phyloP scores from a whole-genome alignment of 495 filamentous ascomycete genomes.

The Penicillium canescens region DNA sequence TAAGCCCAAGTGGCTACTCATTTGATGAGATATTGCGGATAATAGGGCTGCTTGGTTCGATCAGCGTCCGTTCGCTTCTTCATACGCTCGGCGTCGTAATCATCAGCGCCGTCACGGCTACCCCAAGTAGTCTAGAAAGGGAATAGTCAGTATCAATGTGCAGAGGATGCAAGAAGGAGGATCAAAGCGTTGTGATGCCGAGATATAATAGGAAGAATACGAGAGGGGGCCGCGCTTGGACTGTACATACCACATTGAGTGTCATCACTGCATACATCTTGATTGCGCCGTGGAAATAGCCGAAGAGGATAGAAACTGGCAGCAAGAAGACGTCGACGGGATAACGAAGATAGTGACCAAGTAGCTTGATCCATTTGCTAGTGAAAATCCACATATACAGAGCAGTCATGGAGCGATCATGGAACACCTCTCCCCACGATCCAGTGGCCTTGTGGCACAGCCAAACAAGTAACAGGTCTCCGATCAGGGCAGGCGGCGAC shows the following conservation, averaged over 20 bases:
- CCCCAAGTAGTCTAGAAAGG: constrained; percentile 55
- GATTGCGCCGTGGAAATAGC: constrained; percentile 74
- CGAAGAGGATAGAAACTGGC: constrained; percentile 74
- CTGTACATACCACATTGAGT: constrained; percentile 62
- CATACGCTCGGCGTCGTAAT: constrained; percentile 58
- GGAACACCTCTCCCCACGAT: constrained; percentile 41
- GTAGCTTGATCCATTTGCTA: constrained; percentile 75
- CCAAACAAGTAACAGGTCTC: constrained; percentile 62
- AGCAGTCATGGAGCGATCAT: constrained; percentile 45
- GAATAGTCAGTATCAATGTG: constrained; percentile 5
- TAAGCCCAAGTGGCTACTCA: constrained; percentile 22
- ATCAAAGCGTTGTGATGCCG: constrained; percentile 31
- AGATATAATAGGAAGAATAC: constrained; percentile 17
- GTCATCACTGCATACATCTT: constrained; percentile 75
- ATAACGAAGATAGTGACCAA: constrained; percentile 71
- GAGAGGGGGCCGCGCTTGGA: constrained; percentile 13
- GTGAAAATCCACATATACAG: constrained; percentile 64
- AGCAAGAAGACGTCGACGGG: constrained; percentile 68
- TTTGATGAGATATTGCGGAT: constrained; percentile 32
- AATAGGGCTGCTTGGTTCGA: constrained; percentile 38
- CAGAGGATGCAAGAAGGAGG: constrained; percentile 21
- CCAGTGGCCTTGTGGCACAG: constrained; percentile 48
- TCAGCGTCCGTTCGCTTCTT: constrained; percentile 47
- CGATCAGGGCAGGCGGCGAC: constrained; percentile 65
- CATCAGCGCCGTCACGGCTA: constrained; percentile 58